Base-by-base conservation (phyloP, 768 basidiomycete genomes). In the Pleurotus tuoliensis region DNA sequence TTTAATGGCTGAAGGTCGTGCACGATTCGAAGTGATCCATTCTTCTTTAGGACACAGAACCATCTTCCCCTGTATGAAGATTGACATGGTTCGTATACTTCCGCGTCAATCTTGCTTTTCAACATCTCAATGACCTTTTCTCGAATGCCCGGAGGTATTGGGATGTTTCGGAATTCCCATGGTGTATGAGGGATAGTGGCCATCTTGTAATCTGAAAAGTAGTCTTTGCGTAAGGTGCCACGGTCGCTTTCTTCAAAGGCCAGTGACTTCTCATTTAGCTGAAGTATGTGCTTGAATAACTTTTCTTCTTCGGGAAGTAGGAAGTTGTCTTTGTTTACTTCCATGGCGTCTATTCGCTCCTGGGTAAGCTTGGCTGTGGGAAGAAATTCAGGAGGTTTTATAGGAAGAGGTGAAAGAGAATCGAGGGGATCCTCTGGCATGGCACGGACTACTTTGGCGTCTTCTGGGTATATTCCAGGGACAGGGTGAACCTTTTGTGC, bases 41-140 rank as follows among this genome's bases (percentile, higher is more conserved):
- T 69, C 55, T 75, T 74, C 63, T 76, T 76, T 5, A 64, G 22
- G 0, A 78, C 71, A 22, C 68, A 71, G 49, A 77, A 80, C 75
- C 73, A 77, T 6, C 67, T 53, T 0, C 71, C 72, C 0, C 71
- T 61, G 25, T 80, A 80, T 0, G 74, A 74, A 0, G 68, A 68
- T 27, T 75, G 67, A 0, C 69, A 73, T 0, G 66, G 70, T 59
- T 81, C 71, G 49, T 77, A 79, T 0, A 76, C 69, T 0, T 77
- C 74, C 0, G 73, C 62, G 0, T 58, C 65, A 9, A 77, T 67
- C 56, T 79, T 79, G 1, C 59, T 55, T n/a, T 67, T 63, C 6
- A 78, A 63, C 0, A 76, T 49, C 4, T 62, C 34, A 16, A 60
- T 61, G 12, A 78, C 67, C 47, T 73, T 56, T 7, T 72, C 55